Conservation (phyloP, 441 rosid species). For the Geranium incanum region DNA sequence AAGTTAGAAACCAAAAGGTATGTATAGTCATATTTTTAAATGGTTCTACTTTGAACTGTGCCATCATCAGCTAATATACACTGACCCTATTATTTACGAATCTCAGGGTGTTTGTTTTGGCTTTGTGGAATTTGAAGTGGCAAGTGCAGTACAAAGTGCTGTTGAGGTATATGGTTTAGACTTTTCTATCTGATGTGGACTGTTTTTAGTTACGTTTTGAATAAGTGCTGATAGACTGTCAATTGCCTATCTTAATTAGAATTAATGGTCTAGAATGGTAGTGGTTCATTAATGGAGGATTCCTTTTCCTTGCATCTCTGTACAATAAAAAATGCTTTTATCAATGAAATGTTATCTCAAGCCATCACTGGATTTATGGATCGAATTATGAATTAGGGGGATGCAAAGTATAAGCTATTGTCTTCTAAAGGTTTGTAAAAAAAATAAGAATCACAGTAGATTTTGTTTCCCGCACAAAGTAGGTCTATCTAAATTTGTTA, state of each 20-base stretch:
- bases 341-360: too few relatives aligned
- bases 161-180: constrained; percentile 50
- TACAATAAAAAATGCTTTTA: too few relatives aligned
- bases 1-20: constrained; percentile 65
- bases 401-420: not conserved
- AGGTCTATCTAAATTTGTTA: not conserved
- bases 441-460: not conserved
- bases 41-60: constrained; percentile 7
- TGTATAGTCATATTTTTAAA: constrained; percentile 3
- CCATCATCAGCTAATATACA: constrained; percentile 12
- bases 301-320: not conserved
- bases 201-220: constrained; percentile 2
- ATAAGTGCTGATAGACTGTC: not conserved
- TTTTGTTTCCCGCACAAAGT: not conserved
- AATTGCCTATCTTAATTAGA: not conserved
- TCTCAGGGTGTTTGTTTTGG: constrained; percentile 71
- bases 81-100: constrained; percentile 14
- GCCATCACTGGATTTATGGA: too few relatives aligned
- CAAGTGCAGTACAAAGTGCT: constrained; percentile 68
- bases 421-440: not conserved
- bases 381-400: too few relatives aligned
- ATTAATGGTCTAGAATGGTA: not conserved
- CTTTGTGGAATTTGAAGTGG: constrained; percentile 75
- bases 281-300: not conserved
- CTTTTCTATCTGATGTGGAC: not conserved